phyloP scores from a whole-genome alignment of 306 rosid species.

The Geum urbanum region DNA sequence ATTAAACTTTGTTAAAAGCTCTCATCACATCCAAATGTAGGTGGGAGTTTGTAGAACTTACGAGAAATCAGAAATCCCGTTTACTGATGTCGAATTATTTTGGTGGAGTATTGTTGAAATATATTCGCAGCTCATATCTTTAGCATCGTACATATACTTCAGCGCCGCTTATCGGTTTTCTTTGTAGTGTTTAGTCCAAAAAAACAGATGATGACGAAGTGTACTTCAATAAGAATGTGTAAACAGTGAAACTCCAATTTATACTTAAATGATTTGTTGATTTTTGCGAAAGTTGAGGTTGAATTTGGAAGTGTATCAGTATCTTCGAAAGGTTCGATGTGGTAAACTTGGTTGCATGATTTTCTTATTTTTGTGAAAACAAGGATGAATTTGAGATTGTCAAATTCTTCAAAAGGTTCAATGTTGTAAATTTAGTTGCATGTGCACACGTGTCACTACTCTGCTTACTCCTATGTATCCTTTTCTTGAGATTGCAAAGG shows the following conservation, averaged over 20 bases:
- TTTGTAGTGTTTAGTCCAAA: neutral
- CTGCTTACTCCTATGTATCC: too few species aligned
- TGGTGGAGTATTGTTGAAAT: neutral
- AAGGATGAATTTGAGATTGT: neutral
- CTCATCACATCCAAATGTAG: conserved; percentile 1
- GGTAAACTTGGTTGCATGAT: neutral
- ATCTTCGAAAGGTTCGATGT: neutral
- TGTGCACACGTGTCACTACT: neutral
- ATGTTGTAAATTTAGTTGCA: neutral
- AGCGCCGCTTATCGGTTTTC: neutral
- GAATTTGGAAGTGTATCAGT: neutral
- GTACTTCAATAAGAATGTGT: neutral
- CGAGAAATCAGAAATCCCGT: neutral
- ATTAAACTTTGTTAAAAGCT: neutral
- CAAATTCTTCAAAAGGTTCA: neutral
- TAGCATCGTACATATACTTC: neutral
- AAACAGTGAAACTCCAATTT: neutral
- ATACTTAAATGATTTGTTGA: neutral
- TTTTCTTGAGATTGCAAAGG: too few species aligned
- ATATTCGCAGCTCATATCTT: neutral
- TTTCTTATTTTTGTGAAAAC: neutral
- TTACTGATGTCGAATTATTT: neutral
- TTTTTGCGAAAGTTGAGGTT: neutral
- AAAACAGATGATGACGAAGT: conserved; percentile 1
- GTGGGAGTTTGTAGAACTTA: neutral